Percentiles rank a stretch among this genome's conserved stretches.
Evolutionary conservation across 2,329 filamentous ascomycete genomes (phyloP).

Genomic region (Nemania sp.): DNA sequence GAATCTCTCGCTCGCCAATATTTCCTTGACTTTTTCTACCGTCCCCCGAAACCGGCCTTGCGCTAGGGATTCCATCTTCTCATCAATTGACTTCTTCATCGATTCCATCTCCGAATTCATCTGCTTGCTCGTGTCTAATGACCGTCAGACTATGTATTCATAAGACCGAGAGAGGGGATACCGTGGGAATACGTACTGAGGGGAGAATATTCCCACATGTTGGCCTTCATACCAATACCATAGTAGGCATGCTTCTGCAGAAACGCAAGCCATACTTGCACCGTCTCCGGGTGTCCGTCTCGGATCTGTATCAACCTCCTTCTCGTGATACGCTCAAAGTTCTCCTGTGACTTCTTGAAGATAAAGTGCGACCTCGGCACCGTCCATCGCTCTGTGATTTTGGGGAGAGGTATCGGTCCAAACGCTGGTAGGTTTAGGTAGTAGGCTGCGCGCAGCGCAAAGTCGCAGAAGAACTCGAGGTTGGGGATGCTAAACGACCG

Average conservation of each 20-base stretch:
- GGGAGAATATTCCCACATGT: conserved; percentile 88
- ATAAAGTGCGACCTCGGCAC: conserved; percentile 91
- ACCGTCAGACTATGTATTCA: conserved; percentile 29
- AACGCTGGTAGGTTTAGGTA: conserved; percentile 88
- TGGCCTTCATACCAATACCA: conserved; percentile 99
- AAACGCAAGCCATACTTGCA: conserved; percentile 93
- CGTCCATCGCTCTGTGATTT: conserved; percentile 92
- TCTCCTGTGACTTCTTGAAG: conserved; percentile 97
- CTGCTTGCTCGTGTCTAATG: conserved; percentile 61
- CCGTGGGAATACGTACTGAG: conserved; percentile 65
- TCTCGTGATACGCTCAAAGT: conserved; percentile 92
- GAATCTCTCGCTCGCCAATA: conserved; percentile 66
- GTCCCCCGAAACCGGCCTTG: conserved; percentile 63
- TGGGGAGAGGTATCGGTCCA: conserved; percentile 87
- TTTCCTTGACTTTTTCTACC: conserved; percentile 67
- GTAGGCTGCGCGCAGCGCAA: conserved; percentile 93
- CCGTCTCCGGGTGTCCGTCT: conserved; percentile 88
- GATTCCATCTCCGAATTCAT: conserved; percentile 56
- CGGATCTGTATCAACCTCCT: conserved; percentile 90
- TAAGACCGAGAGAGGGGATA: neutral
- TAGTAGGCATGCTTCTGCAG: conserved; percentile 92
- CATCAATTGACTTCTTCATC: conserved; percentile 57
- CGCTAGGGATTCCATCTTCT: conserved; percentile 68
- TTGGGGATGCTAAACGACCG: conserved; percentile 92
- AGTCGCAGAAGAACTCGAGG: conserved; percentile 94